Percentiles rank a stretch among this genome's conserved stretches.
Conservation (phyloP, 2,329 filamentous ascomycete genomes). For the Thielaviopsis populi region DNA sequence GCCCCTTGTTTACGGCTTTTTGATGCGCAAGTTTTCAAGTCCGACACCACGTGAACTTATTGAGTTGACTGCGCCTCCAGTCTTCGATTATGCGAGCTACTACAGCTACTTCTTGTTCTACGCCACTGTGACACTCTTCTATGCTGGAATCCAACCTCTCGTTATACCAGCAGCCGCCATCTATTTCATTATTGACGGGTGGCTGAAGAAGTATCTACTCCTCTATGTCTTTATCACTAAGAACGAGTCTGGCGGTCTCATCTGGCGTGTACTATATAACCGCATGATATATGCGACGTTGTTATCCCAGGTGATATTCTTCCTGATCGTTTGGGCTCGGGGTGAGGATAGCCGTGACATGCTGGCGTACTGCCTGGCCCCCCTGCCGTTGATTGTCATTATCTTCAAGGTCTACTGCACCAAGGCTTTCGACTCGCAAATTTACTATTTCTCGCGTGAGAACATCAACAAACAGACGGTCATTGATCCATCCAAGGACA, state of each 20-base stretch:
- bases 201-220: constrained; percentile 87
- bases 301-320: constrained; percentile 63
- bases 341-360: constrained; percentile 40
- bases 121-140: constrained; percentile 73
- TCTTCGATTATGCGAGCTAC: constrained; percentile 90
- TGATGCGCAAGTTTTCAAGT: constrained; percentile 66
- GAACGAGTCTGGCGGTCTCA: constrained; percentile 84
- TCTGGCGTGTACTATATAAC: constrained; percentile 86
- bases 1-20: constrained; percentile 70
- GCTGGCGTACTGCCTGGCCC: constrained; percentile 53
- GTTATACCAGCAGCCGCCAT: constrained; percentile 73
- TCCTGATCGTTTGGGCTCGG: constrained; percentile 57
- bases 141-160: constrained; percentile 71
- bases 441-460: constrained; percentile 62
- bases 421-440: constrained; percentile 58
- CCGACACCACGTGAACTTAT: constrained; percentile 87
- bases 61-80: constrained; percentile 77
- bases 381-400: constrained; percentile 63
- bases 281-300: constrained; percentile 73
- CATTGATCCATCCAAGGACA: constrained; percentile 20
- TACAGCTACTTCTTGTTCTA: constrained; percentile 99
- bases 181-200: constrained; percentile 77
- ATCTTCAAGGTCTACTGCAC: constrained; percentile 79
- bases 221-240: constrained; percentile 95
- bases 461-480: constrained; percentile 25